Evolutionary conservation across 2,329 filamentous ascomycete genomes (phyloP).

Genomic region (Colletotrichum plurivorum): DNA sequence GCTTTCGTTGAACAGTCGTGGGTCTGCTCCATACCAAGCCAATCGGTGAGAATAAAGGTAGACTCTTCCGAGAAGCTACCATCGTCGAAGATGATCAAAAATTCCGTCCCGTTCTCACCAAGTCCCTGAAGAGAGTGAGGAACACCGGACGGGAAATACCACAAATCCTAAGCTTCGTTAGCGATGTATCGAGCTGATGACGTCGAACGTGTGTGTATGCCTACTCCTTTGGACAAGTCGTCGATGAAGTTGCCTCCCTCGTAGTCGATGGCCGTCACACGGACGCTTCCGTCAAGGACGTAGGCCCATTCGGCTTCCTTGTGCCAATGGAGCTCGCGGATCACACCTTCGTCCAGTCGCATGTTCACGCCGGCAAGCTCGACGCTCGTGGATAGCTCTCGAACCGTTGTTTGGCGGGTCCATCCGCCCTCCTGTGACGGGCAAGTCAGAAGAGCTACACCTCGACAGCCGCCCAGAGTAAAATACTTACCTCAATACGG

Average conservation of each 20-base stretch:
- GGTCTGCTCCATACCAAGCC: constrained; percentile 66
- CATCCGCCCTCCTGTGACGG: constrained; percentile 76
- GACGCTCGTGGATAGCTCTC: constrained; percentile 75
- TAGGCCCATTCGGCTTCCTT: constrained; percentile 86
- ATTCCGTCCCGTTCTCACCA: constrained; percentile 48
- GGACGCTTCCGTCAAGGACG: constrained; percentile 78
- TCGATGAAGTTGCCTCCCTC: constrained; percentile 84
- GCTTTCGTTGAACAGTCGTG: background rate
- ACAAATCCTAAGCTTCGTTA: background rate
- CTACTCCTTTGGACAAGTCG: constrained; percentile 78
- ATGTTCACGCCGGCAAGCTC: constrained; percentile 85
- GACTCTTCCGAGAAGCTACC: constrained; percentile 71
- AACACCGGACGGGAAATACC: constrained; percentile 81
- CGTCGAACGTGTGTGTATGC: background rate
- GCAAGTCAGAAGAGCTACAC: background rate
- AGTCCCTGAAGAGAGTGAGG: constrained; percentile 77
- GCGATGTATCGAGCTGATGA: background rate
- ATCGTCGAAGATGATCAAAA: constrained; percentile 62
- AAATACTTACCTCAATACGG: constrained; percentile 68
- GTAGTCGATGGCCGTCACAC: constrained; percentile 80
- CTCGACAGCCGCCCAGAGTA: too few species aligned
- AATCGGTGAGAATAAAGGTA: constrained; percentile 81
- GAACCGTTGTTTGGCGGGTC: constrained; percentile 80
- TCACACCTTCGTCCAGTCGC: constrained; percentile 81
- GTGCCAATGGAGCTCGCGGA: constrained; percentile 86